Base-by-base conservation (phyloP, 768 basidiomycete species). In the Rhodosporidiobolus sp. region DNA sequence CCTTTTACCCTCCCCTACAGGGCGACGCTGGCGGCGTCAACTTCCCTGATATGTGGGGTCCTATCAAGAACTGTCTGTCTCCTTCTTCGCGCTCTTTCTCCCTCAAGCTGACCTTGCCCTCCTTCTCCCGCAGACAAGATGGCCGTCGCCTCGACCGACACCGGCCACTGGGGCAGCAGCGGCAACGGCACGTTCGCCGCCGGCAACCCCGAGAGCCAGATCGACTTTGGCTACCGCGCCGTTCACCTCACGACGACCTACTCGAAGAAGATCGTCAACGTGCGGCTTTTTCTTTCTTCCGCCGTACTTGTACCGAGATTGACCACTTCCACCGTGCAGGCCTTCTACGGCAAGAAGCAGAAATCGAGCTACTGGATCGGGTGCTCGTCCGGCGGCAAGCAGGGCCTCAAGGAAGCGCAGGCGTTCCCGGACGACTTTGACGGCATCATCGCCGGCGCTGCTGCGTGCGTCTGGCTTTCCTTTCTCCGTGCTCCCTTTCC, bases 361-460 rank as follows among this genome's bases (percentile, higher is more conserved):
- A 52, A 67, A 32, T 52, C 49, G 14, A 35, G 68, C 11, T 74
- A 74, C 58, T 78, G 77, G 77, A 34, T 69, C 62, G 77, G 77
- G 16, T 78, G 77, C 67, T 78, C 77, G 1, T 63, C 59, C 12
- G 77, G 77, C 30, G 77, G 77, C 14, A 77, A 77, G 60, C 77
- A 77, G 50, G 77, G 75, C 3, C 30, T 71, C 1, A 73, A 70
- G 56, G 50, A 59, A 45, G 38, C 72, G 8, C 71, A 75, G 57
- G 45, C 14, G 3, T 73, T 63, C 74, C 76, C 73, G 2, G 63
- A 73, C 20, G 63, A 64, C n/a, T 77, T 65, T 32, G 76, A 77
- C 48, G 74, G 70, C 9, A 64, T 70, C 30, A 68, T 77, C 17
- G 74, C 73, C 19, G 76, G 76, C 26, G 65, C 70, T 22, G 65